A percentile compares a stretch with the other conserved stretches of the same genome.
Evolutionary conservation across 1,139 yeast genomes (phyloP).

Genomic region (Geotrichum siamense): DNA sequence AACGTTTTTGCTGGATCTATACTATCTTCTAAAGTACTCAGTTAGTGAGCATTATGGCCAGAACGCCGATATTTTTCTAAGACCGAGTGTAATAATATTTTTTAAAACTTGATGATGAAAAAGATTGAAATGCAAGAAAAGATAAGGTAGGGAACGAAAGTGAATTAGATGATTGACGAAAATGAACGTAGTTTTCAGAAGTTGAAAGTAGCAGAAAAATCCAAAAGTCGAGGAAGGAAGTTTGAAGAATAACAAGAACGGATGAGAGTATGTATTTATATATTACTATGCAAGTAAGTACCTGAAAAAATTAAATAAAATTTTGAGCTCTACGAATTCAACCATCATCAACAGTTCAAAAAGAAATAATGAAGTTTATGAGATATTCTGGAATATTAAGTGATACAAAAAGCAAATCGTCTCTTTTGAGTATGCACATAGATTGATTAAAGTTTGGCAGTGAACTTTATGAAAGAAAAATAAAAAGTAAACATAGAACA

Average conservation of each 20-base stretch:
- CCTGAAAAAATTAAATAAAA: background rate
- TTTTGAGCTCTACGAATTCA: background rate
- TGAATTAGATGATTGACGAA: no score
- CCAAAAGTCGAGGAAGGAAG: no score
- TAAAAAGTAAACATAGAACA: background rate
- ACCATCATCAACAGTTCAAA: constrained; percentile 1
- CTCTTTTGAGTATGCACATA: background rate
- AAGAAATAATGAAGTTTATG: constrained; percentile 1
- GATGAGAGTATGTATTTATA: background rate
- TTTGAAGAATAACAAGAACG: background rate
- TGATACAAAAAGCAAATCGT: background rate
- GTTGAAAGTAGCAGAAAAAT: background rate
- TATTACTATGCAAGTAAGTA: background rate
- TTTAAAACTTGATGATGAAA: no score
- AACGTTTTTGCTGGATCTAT: no score
- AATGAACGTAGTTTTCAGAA: background rate
- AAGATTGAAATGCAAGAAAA: no score
- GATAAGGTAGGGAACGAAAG: no score
- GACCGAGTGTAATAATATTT: no score
- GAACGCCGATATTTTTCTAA: background rate
- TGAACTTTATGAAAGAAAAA: background rate
- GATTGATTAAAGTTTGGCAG: background rate
- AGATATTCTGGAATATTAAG: constrained; percentile 2
- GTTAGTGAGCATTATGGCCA: background rate
- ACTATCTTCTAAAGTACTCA: no score